Conservation (phyloP, 371 early-diverging fungal species). For the Batkoa obscura region DNA sequence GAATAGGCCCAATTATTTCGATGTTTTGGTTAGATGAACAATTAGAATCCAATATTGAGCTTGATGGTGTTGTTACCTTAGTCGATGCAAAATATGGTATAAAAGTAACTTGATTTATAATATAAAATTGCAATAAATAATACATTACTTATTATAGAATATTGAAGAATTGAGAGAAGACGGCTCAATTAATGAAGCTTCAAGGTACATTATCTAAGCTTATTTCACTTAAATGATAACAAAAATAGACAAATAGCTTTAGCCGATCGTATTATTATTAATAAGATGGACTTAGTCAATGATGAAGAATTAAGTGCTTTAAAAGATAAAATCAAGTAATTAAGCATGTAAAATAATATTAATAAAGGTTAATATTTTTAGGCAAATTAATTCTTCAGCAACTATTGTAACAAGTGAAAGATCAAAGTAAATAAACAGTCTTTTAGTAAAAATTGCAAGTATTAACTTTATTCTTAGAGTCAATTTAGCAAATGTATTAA, state of each 20-base stretch:
- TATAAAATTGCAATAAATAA: not conserved
- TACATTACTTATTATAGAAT: slow-evolving; percentile 15
- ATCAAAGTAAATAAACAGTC: slow-evolving; percentile 5
- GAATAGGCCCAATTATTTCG: slow-evolving; percentile 75
- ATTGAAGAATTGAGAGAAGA: slow-evolving; percentile 27
- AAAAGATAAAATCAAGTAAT: slow-evolving; percentile 28
- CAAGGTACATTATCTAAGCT: slow-evolving; percentile 20
- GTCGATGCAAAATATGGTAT: slow-evolving; percentile 73
- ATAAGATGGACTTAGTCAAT: slow-evolving; percentile 71
- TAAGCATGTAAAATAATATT: slow-evolving; percentile 4
- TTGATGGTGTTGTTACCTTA: slow-evolving; percentile 86
- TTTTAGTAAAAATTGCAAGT: not conserved
- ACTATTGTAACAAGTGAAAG: slow-evolving; percentile 8
- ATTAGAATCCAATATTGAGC: slow-evolving; percentile 62
- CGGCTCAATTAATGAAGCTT: slow-evolving; percentile 42
- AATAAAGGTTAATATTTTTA: slow-evolving; percentile 12
- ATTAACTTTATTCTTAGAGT: not conserved
- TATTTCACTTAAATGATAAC: slow-evolving; percentile 15
- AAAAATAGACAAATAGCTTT: slow-evolving; percentile 81
- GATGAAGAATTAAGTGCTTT: slow-evolving; percentile 21
- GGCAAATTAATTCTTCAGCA: slow-evolving; percentile 14
- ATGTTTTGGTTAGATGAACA: slow-evolving; percentile 96
- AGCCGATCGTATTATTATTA: slow-evolving; percentile 84
- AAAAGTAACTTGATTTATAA: slow-evolving; percentile 16
- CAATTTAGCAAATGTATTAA: not conserved